phyloP scores from a whole-genome alignment of 1,284 basidiomycete genomes.

The Volvariella volvacea region DNA sequence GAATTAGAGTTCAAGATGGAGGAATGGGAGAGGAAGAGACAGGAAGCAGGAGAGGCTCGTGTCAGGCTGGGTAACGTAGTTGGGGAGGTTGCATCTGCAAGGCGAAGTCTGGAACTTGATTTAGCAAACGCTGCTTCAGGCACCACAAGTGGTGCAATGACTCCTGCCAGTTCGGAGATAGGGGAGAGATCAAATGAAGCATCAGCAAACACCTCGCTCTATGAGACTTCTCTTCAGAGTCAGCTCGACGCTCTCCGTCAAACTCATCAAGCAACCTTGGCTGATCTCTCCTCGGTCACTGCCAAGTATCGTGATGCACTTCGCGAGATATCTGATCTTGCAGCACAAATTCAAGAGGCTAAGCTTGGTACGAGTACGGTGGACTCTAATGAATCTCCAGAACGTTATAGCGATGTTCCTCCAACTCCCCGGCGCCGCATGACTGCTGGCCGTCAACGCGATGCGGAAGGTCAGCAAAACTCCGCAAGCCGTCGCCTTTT shows the following conservation, averaged over 20 bases:
- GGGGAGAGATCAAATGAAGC: conserved; percentile 9
- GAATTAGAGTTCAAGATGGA: conserved; percentile 72
- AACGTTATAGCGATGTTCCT: conserved; percentile 38
- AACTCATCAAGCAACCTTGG: conserved; percentile 72
- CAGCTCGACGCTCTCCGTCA: conserved; percentile 66
- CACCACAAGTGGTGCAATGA: conserved; percentile 11
- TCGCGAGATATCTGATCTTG: conserved; percentile 81
- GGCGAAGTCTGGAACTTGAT: conserved; percentile 51
- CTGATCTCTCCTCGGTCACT: conserved; percentile 73
- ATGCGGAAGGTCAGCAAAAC: conserved; percentile 44
- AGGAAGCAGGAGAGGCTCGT: conserved; percentile 59
- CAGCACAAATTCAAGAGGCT: conserved; percentile 76
- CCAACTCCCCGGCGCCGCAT: conserved; percentile 43
- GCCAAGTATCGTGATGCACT: conserved; percentile 86
- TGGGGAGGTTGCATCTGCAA: conserved; percentile 65
- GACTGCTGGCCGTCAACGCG: conserved; percentile 39
- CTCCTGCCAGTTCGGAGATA: conserved; percentile 12
- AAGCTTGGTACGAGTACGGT: conserved; percentile 45
- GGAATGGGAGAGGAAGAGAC: conserved; percentile 67
- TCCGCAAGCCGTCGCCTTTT: conserved; percentile 58
- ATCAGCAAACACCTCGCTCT: conserved; percentile 7
- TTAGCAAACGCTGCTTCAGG: conserved; percentile 16
- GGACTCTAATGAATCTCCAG: conserved; percentile 43
- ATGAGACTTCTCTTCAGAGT: conserved; percentile 36
- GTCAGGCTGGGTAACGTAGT: conserved; percentile 59